A percentile compares a stretch with the other conserved stretches of the same genome.
Evolutionary conservation across 805 yeast genomes (phyloP).

Genomic region (Saccharomycopsis malanga): DNA sequence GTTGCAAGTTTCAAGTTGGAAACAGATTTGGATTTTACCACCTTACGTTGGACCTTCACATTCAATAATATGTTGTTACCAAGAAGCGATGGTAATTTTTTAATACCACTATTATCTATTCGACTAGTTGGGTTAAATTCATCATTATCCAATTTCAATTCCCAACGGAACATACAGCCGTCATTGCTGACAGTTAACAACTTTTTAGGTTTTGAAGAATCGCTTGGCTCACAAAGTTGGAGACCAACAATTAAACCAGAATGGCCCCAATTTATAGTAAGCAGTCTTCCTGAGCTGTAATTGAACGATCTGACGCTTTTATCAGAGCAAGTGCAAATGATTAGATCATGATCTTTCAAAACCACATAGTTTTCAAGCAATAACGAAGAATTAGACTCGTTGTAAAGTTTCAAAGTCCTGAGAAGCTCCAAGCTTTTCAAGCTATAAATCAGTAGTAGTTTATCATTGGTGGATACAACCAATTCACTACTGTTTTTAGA

Average conservation of each 20-base stretch:
- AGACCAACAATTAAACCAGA: conserved; percentile 45
- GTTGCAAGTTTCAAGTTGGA: conserved; percentile 1
- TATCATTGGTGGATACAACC: conserved; percentile 47
- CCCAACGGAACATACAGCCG: conserved; percentile 52
- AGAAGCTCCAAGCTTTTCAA: conserved; percentile 30
- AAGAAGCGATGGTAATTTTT: no score
- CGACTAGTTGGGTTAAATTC: no score
- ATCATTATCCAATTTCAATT: conserved; percentile 11
- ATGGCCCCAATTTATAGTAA: conserved; percentile 55
- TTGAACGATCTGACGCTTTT: conserved; percentile 48
- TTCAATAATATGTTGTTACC: conserved; percentile 7
- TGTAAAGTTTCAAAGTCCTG: conserved; percentile 36
- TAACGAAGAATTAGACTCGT: conserved; percentile 36
- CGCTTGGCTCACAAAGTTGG: conserved; percentile 9
- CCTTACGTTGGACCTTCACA: conserved; percentile 2
- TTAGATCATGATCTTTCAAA: conserved; percentile 24
- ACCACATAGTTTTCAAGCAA: conserved; percentile 39
- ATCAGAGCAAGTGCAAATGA: conserved; percentile 45
- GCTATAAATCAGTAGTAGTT: conserved; percentile 37
- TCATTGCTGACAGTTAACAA: conserved; percentile 42
- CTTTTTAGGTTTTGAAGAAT: conserved; percentile 19
- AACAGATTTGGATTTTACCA: conserved; percentile 19
- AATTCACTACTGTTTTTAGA: conserved; percentile 29
- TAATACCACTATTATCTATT: no score
- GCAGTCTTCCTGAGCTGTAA: conserved; percentile 37